phyloP scores from a whole-genome alignment of 345 rosid species.

The Geranium brycei region DNA sequence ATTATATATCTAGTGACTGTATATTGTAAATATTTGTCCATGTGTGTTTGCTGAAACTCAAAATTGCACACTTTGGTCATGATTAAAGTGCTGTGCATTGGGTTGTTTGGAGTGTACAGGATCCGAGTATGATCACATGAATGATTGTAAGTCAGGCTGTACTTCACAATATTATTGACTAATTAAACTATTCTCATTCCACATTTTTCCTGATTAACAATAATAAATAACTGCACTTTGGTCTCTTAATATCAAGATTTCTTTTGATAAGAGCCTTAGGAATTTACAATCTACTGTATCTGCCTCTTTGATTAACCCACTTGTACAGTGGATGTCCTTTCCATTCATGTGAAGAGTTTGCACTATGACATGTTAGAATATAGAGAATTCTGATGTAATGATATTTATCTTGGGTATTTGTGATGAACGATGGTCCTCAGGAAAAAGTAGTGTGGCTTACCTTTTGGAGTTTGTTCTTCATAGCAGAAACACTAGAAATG shows the following conservation, averaged over 20 bases:
- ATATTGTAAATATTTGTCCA: neutral
- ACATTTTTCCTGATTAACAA: too few relatives aligned
- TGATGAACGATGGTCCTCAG: slow-evolving; percentile 1
- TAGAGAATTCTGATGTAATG: neutral
- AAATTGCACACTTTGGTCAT: neutral
- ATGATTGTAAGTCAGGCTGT: neutral
- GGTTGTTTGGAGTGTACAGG: neutral
- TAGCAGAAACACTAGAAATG: slow-evolving; percentile 14
- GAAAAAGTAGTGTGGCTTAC: slow-evolving; percentile 23
- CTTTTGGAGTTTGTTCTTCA: slow-evolving; percentile 55
- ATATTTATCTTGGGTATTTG: neutral
- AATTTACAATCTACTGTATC: too few relatives aligned
- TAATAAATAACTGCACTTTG: too few relatives aligned
- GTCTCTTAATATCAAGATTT: too few relatives aligned
- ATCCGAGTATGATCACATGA: neutral
- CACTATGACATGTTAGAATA: neutral
- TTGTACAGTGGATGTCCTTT: neutral
- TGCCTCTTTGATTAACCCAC: neutral
- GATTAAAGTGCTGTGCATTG: neutral
- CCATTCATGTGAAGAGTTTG: neutral
- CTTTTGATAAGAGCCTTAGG: neutral
- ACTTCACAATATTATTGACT: too few relatives aligned
- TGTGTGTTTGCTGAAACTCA: neutral
- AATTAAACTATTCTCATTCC: too few relatives aligned
- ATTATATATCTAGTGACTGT: neutral